Evolutionary conservation across 2,329 filamentous ascomycete genomes (phyloP).

Genomic region (Cryphonectria japonica): DNA sequence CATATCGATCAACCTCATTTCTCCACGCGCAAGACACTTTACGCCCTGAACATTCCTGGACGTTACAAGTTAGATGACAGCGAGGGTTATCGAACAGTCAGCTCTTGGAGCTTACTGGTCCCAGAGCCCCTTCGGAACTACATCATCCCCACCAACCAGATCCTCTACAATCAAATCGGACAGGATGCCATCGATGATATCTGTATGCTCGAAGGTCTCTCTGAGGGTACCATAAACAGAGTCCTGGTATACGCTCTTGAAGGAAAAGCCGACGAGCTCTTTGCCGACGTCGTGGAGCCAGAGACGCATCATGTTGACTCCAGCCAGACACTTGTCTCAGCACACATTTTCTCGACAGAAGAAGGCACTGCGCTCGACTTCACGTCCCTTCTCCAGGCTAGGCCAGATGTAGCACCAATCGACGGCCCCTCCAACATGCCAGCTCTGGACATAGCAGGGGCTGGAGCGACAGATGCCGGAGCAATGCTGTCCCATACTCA

Average conservation of each 20-base stretch:
- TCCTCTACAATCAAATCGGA: not conserved
- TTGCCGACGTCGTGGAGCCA: conserved; percentile 8
- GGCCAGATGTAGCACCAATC: not conserved
- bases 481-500: not conserved
- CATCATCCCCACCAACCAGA: not conserved
- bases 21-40: conserved; percentile 3
- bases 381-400: not conserved
- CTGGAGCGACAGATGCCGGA: not conserved
- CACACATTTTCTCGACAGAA: not conserved
- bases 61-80: not conserved
- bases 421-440: not conserved
- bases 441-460: not conserved
- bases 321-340: not conserved
- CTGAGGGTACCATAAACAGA: not conserved
- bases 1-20: not conserved
- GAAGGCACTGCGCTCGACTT: not conserved
- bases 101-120: not conserved
- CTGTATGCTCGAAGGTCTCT: too few species aligned
- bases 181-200: not conserved
- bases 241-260: not conserved
- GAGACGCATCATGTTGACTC: not conserved
- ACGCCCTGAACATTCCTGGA: conserved; percentile 2
- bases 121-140: not conserved
- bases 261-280: not conserved
- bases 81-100: not conserved